Base-by-base conservation (phyloP, 768 basidiomycete species). In the Leucocoprinus leucothites region DNA sequence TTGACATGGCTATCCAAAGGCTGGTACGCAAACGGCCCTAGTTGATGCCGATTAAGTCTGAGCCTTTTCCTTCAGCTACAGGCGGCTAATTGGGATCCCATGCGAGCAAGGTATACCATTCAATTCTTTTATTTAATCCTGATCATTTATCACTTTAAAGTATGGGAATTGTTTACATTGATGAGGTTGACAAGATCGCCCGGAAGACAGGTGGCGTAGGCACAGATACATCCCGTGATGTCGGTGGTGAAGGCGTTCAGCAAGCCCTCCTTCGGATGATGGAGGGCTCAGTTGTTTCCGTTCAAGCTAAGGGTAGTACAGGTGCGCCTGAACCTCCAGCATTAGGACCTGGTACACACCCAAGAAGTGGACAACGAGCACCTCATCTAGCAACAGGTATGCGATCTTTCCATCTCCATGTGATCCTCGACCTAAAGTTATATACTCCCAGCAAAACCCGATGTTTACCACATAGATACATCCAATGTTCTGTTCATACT, bases 211-310 rank as follows among this genome's bases (percentile, higher is more conserved):
- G 79, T 42, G 71, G 73, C 21, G 22, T 49, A 28, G 86, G 87
- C 3, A 74, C 76, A 25, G 89, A 91, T 60, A 83, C 85, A 3
- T 82, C 86, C 4, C 80, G 89, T 61, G 95, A 98, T 67, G 94
- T 98, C 1, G 88, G 92, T 21, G 95, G 95, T 9, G 94, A 97
- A 77, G 95, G 95, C 31, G 95, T 98, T 4, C 95, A 98, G 64
- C 94, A 98, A 69, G 86, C 91, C 18, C 78, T 97, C 16, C 72
- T 97, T 3, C 81, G 95, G 51, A 91, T 98, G 84, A 88, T 98
- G 80, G 96, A 98, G 75, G 95, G 95, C 13, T 86, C 91, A 0
- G 73, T 86, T 6, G 80, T 96, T 36, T 86, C 85, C n/a, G 78
- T 96, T 1, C 89, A 90, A 62, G 83, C 86, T 0, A 92, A 89